Evolutionary conservation across 257 asterid species (phyloP), one percentile per base, ranked within the genome.

Genomic region (Cynanchum wilfordii): DNA sequence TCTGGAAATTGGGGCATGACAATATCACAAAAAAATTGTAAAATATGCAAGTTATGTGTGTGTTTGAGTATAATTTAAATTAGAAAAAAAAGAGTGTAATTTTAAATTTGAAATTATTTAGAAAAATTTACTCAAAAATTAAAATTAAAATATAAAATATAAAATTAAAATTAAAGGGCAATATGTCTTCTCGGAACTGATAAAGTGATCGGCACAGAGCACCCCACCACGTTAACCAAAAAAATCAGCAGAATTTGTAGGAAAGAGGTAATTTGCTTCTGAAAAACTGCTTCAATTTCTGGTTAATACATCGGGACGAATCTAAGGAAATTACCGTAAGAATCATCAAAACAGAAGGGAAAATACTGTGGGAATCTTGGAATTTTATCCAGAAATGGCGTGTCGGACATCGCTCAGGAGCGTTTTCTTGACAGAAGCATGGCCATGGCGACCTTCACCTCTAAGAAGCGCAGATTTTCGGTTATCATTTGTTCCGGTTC

Each of bases 401-500:
- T 84, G 91, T 78, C 72, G 89, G 72, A 83, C 78, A 67, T 77
- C 80, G 62, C 63, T 85, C 71, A 80, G 95, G 78, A 76, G 78
- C 62, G 78, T 89, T 63, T 82, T 84, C 88, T 78, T 87, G 63
- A 82, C 85, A 68, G 90, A 88, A 57, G 86, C 84, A 73, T 84
- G 89, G 86, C 80, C 84, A 73, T 84, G 89, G 86, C 80, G 81
- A 74, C 87, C 92, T 73, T 42, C 79, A 15, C 79, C 89, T 57
- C 75, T 65, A 44, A 63, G 73, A 47, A 70, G 68, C 65, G 65
- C 56, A 24, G 71, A 82, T 69, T 59, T 15, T 76, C 80, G 87
- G 24, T 10, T 73, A 22, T 75, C 85, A 45, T 75, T 81, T 30
- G 57, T 83, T 58, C 66, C 82, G 10, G 27, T 79, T 78, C 83